Percentiles rank a stretch among this genome's conserved stretches.
Conservation (phyloP, 371 early-diverging fungal species). For the Dichotomocladium elegans region DNA sequence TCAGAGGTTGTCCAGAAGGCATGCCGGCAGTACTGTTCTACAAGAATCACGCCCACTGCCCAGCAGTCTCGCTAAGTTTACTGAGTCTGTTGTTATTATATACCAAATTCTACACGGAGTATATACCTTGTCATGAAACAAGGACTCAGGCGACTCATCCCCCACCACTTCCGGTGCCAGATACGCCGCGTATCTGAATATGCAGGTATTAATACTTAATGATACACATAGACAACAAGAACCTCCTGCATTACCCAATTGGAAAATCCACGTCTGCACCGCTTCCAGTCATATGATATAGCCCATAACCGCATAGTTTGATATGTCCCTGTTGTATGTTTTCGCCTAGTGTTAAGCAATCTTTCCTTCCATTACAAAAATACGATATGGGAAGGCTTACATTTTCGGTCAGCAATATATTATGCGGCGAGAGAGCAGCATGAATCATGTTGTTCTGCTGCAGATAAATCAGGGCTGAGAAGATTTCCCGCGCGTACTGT, state of each 20-base stretch:
- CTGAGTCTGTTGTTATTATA: neutral
- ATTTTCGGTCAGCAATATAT: constrained; percentile 49
- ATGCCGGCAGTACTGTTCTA: constrained; percentile 50
- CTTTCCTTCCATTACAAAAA: neutral
- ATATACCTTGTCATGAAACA: constrained; percentile 22
- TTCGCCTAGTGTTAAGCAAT: too few species aligned
- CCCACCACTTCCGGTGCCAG: constrained; percentile 34
- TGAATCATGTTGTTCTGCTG: constrained; percentile 47
- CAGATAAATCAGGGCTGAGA: constrained; percentile 51
- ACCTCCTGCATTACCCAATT: constrained; percentile 41
- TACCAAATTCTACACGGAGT: neutral
- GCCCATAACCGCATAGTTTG: constrained; percentile 61
- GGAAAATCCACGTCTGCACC: constrained; percentile 63
- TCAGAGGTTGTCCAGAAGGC: constrained; percentile 58
- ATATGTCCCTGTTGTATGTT: constrained; percentile 46
- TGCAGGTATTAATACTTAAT: neutral
- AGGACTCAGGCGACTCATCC: neutral
- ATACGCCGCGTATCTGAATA: constrained; percentile 23
- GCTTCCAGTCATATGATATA: constrained; percentile 59
- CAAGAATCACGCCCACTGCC: constrained; percentile 58
- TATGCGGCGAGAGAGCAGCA: constrained; percentile 45
- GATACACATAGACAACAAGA: too few species aligned
- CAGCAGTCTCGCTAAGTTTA: constrained; percentile 51
- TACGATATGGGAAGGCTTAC: constrained; percentile 13
- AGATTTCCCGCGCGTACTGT: constrained; percentile 55